Conservation (phyloP, 2,329 filamentous ascomycete species). For the Penicillium sp. region DNA sequence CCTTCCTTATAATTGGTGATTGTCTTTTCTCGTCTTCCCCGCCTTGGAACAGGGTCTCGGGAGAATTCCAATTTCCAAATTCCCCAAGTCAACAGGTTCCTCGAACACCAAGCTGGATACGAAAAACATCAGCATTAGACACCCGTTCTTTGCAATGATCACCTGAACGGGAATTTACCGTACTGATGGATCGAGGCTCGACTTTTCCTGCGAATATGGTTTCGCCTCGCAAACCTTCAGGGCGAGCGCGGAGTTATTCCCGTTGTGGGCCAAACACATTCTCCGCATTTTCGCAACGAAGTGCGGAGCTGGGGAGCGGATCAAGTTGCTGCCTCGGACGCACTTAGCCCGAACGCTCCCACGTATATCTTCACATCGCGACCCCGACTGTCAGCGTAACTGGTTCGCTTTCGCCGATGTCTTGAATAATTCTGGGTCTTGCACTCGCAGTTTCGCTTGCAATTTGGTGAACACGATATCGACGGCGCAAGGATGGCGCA, state of each 20-base stretch:
- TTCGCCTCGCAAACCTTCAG: neutral
- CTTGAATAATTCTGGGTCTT: neutral
- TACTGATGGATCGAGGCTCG: neutral
- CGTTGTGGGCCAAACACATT: conserved; percentile 15
- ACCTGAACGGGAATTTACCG: neutral
- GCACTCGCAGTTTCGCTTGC: neutral
- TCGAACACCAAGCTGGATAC: neutral
- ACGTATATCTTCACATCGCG: conserved; percentile 6
- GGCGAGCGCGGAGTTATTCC: conserved; percentile 9
- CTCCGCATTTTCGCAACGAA: conserved; percentile 20
- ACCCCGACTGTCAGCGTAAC: neutral
- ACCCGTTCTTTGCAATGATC: neutral
- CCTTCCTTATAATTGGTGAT: neutral
- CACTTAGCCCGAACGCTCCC: conserved; percentile 6
- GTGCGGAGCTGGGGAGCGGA: conserved; percentile 4
- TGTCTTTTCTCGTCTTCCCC: neutral
- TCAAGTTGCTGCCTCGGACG: conserved; percentile 8
- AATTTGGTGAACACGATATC: neutral
- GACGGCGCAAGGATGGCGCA: conserved; percentile 31
- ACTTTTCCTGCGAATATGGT: neutral
- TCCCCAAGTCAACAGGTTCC: neutral
- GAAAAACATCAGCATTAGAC: neutral
- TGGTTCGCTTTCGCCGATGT: neutral
- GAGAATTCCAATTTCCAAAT: neutral
- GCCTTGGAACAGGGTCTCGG: neutral